These are phyloP conservation scores for Phaeotremella fagi DNA, from an alignment of 768 basidiomycete genomes.

Conservation along the genomic window DNA sequence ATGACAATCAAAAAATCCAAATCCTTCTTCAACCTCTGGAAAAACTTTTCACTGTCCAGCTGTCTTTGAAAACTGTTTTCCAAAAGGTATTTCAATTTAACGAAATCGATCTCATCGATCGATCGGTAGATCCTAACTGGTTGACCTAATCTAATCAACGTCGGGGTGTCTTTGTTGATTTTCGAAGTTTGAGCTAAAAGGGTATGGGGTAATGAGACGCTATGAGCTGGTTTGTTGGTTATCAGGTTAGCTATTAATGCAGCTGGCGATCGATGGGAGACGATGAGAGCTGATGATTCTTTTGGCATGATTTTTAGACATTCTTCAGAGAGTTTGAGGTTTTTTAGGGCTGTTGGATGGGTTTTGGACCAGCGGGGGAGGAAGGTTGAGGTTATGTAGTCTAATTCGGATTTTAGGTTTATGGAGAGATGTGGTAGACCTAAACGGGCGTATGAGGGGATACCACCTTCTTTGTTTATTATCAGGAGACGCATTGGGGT, in stretches of 20 bases:
- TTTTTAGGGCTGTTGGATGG: slow-evolving; percentile 79
- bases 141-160: slow-evolving; percentile 80
- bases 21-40: slow-evolving; percentile 64
- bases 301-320: slow-evolving; percentile 91
- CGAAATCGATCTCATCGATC: slow-evolving; percentile 61
- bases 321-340: slow-evolving; percentile 74
- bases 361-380: slow-evolving; percentile 66
- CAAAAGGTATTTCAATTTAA: slow-evolving; percentile 71
- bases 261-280: slow-evolving; percentile 91
- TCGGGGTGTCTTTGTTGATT: slow-evolving; percentile 87
- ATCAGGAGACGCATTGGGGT: slow-evolving; percentile 95
- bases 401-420: slow-evolving; percentile 82
- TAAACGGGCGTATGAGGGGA: slow-evolving; percentile 92
- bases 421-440: slow-evolving; percentile 94
- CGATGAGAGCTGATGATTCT: slow-evolving; percentile 89
- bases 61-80: slow-evolving; percentile 78
- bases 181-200: slow-evolving; percentile 61
- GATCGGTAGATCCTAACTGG: slow-evolving; percentile 77
- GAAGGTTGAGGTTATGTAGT: slow-evolving; percentile 81
- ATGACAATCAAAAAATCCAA: slow-evolving; percentile 91
- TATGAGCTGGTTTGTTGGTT: slow-evolving; percentile 94
- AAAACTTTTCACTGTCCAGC: slow-evolving; percentile 71
- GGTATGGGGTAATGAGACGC: slow-evolving; percentile 90
- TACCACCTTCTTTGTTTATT: slow-evolving; percentile 92
- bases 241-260: slow-evolving; percentile 95